Evolutionary conservation across 495 filamentous ascomycete species (phyloP).

Genomic region (Podospora conica): DNA sequence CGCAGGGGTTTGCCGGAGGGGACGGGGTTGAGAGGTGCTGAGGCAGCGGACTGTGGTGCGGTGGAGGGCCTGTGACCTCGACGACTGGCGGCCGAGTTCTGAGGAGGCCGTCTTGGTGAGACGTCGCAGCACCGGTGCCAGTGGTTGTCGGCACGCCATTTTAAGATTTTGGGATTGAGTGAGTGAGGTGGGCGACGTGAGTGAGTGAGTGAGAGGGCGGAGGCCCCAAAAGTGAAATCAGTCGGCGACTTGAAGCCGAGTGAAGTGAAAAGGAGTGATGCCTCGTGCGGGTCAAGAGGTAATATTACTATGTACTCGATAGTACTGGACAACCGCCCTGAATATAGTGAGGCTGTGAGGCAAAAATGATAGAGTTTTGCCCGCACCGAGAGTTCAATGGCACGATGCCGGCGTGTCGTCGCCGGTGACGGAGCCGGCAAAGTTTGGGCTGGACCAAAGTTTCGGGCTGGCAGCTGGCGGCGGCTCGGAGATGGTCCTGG

Average conservation of each 20-base stretch:
- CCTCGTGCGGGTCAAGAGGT: neutral
- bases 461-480: slow-evolving; percentile 4
- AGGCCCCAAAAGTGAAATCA: neutral
- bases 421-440: slow-evolving; percentile 7
- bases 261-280: neutral
- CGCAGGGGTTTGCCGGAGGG: slow-evolving; percentile 22
- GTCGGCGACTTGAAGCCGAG: neutral
- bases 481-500: neutral
- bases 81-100: slow-evolving; percentile 12
- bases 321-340: no score
- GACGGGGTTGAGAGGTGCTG: slow-evolving; percentile 27
- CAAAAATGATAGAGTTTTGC: neutral
- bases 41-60: slow-evolving; percentile 24
- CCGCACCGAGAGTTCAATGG: neutral
- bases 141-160: slow-evolving; percentile 23
- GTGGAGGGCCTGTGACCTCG: neutral
- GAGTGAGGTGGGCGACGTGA: neutral
- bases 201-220: neutral
- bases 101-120: slow-evolving; percentile 12
- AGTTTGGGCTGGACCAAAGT: neutral
- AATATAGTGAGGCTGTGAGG: neutral
- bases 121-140: slow-evolving; percentile 18
- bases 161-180: neutral
- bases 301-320: neutral
- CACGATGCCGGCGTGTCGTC: neutral